Evolutionary conservation across 176 grass and related monocot species (phyloP).

Genomic region (Eremochloa ophiuroides): DNA sequence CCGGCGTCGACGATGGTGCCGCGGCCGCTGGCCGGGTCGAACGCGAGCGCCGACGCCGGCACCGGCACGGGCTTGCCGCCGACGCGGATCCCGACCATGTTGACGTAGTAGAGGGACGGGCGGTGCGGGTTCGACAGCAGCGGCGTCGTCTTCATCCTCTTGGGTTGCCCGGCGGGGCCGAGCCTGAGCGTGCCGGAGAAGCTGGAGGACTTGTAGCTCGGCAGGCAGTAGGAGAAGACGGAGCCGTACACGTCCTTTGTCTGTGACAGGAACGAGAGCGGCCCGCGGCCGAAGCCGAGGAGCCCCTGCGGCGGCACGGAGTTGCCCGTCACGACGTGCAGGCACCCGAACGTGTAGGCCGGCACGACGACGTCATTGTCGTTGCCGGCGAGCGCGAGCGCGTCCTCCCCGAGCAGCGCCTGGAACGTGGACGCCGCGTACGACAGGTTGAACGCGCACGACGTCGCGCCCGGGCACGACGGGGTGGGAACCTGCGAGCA

Average conservation of each 20-base stretch:
- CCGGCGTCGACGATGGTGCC: conserved; percentile 79
- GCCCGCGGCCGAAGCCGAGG: conserved; percentile 71
- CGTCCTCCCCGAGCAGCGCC: conserved; percentile 56
- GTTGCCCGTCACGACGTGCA: conserved; percentile 41
- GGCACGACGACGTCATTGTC: not conserved
- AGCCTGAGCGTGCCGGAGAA: conserved; percentile 77
- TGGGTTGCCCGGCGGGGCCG: conserved; percentile 49
- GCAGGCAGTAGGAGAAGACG: conserved; percentile 85
- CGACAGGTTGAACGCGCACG: conserved; percentile 64
- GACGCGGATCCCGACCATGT: conserved; percentile 59
- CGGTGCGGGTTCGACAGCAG: conserved; percentile 59
- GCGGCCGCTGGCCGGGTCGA: conserved; percentile 47
- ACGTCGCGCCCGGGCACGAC: conserved; percentile 31
- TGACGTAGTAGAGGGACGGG: conserved; percentile 79
- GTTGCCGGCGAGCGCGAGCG: conserved; percentile 40
- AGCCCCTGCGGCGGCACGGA: conserved; percentile 66
- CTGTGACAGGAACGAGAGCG: conserved; percentile 70
- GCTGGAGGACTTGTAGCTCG: conserved; percentile 68
- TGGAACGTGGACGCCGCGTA: conserved; percentile 59
- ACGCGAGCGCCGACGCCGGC: conserved; percentile 37
- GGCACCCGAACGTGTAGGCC: conserved; percentile 70
- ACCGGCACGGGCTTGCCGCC: conserved; percentile 46
- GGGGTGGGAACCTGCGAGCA: conserved; percentile 53
- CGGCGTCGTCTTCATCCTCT: conserved; percentile 62
- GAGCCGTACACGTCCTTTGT: conserved; percentile 48